Base-by-base conservation (phyloP, 768 basidiomycete species). In the Boletus pseudo-olivaceus region DNA sequence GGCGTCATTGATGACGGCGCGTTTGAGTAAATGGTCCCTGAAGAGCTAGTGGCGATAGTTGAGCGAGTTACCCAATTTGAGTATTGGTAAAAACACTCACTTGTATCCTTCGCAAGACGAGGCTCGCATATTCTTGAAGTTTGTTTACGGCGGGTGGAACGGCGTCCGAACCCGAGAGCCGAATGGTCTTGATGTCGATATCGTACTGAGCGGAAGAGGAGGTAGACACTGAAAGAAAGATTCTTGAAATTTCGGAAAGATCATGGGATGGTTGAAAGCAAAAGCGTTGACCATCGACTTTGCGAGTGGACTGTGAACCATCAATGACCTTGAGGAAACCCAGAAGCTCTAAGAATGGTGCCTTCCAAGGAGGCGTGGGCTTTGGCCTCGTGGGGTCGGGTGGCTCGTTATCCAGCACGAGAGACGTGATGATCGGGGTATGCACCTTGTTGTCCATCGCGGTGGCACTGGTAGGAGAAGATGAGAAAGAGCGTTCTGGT, bases 231-330 rank as follows among this genome's bases (percentile, higher is more conserved):
- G 54, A 64, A 29, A 62, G 14, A 41, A 56, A 64, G 12, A 40
- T 5, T 26, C 47, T 61, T 7, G 54, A 56, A 3, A 62, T 49
- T 26, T 46, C 27, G 26, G 54, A 53, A 26, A 64, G 45, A 41
- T 61, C 62, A 0, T 29, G 15, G 23, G 54, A 51, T 1, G 49
- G 62, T 9, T 61, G 62, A 46, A 64, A 49, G n/a, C 58, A 63
- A 34, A 57, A 52, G 6, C 38, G 41, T 15, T 47, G 54, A 12
- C 27, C 44, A 10, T 51, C 33, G 1, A 27, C 5, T 37, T 29
- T 45, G 38, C 34, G 34, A 12, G 27, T 11, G 26, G 49, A 49
- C 3, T 5, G 23, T 8, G 52, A 54, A 7, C 5, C 5, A 27
- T 61, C 52, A 17, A 51, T 32, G 23, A 48, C 15, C 15, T 38